Base-by-base conservation (phyloP, 1,284 basidiomycete genomes). In the Ustilago xerochloae region DNA sequence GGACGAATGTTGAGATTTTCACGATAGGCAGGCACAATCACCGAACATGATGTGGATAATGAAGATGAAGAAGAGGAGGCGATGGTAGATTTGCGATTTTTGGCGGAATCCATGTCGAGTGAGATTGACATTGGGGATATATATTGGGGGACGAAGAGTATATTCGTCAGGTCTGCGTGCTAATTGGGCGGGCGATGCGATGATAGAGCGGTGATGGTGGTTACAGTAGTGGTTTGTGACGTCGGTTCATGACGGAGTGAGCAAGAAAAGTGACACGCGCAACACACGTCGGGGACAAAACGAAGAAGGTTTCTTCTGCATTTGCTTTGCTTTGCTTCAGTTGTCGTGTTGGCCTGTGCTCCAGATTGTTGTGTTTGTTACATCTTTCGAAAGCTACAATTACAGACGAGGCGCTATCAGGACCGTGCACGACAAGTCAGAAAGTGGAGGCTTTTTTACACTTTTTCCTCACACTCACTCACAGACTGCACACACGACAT, bases 1-100 rank as follows among this genome's bases (percentile, higher is more conserved):
- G 86, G 85, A 26, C 85, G 82, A 43, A 87, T 49, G 52, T 75
- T 75, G 54, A 47, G 52, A 24, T 75, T 70, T 41, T 75, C 73
- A 2, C 60, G 51, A 41, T 49, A 75, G 10, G 73, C 73, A 0
- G 73, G 73, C 0, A 75, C 73, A 41, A 75, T 64, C 18, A 75
- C 46, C 5, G 86, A 85, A 32, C 57, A 68, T 0, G 56, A 54
- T 0, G 55, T n/a, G 2, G 53, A 20, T 0, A 56, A 51, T 4
- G 57, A 52, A 2, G 70, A 30, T 0, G 53, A 52, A 12, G 64
- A 32, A 6, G 47, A 49, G 16, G 62, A 48, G 16, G 54, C 28
- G n/a, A 51, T 39, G 16, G 41, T 7, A 12, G 39, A 33, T 43
- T 60, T 60, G 50, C 72, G 66, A 29, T 49, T 47, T 22, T 75